Evolutionary conservation across 2,329 filamentous ascomycete species (phyloP).

Genomic region (Beauveria varroae): DNA sequence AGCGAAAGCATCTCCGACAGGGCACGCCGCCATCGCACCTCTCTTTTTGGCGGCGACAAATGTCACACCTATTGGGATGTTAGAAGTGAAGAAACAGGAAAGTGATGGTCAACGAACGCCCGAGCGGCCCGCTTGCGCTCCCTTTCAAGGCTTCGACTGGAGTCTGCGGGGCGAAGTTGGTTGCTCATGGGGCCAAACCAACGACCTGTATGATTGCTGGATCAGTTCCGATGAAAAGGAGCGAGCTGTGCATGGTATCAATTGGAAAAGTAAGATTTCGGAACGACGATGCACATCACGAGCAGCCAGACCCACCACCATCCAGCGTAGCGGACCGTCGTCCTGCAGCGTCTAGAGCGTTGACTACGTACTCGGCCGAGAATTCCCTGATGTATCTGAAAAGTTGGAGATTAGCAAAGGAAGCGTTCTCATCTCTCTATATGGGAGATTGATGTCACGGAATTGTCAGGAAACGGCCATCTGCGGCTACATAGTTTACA

Average conservation of each 20-base stretch:
- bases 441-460: neutral
- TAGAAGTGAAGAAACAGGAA: neutral
- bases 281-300: neutral
- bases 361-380: neutral
- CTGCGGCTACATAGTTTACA: neutral
- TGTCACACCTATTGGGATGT: conserved; percentile 36
- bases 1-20: conserved; percentile 43
- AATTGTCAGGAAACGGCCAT: neutral
- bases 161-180: conserved; percentile 11
- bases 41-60: conserved; percentile 47
- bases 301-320: neutral
- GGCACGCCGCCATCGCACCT: conserved; percentile 49
- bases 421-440: no score
- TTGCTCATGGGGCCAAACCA: conserved; percentile 13
- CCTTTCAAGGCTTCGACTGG: conserved; percentile 18
- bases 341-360: no score
- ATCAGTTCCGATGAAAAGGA: neutral
- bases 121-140: conserved; percentile 22
- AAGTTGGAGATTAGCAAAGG: no score
- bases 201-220: neutral
- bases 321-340: neutral
- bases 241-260: neutral
- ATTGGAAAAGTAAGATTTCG: neutral
- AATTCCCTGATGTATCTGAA: neutral
- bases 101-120: conserved; percentile 16